phyloP scores from a whole-genome alignment of 2,329 filamentous ascomycete species.

The Botrytis pseudocinerea region DNA sequence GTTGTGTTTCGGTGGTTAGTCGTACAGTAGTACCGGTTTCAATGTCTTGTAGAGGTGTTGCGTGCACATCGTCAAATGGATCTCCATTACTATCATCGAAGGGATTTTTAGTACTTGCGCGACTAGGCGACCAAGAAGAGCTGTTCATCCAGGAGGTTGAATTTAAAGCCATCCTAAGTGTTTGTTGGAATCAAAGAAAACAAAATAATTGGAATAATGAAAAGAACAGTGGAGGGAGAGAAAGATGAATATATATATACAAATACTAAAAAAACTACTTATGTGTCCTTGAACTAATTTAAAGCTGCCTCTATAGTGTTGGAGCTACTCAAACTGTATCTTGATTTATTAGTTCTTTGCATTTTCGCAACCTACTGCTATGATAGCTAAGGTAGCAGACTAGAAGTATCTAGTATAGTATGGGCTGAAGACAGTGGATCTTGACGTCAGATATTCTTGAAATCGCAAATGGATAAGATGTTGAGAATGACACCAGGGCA shows the following conservation, averaged over 20 bases:
- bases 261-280: background rate
- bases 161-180: background rate
- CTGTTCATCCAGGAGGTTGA: too few species aligned
- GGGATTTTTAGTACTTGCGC: background rate
- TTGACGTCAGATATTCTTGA: background rate
- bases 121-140: background rate
- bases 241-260: background rate
- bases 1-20: conserved; percentile 16
- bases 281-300: background rate
- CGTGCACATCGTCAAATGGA: background rate
- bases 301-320: background rate
- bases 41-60: conserved; percentile 13
- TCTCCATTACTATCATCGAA: conserved; percentile 8
- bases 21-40: background rate
- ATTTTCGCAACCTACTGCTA: too few species aligned
- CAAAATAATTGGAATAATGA: background rate
- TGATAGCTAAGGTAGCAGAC: background rate
- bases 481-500: background rate
- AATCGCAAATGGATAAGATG: background rate
- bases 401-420: background rate
- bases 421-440: background rate
- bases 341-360: background rate
- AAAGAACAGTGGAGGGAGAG: background rate
- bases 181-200: background rate
- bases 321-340: background rate